Conservation (phyloP, 2,329 filamentous ascomycete species). For the Aureobasidium sp. region DNA sequence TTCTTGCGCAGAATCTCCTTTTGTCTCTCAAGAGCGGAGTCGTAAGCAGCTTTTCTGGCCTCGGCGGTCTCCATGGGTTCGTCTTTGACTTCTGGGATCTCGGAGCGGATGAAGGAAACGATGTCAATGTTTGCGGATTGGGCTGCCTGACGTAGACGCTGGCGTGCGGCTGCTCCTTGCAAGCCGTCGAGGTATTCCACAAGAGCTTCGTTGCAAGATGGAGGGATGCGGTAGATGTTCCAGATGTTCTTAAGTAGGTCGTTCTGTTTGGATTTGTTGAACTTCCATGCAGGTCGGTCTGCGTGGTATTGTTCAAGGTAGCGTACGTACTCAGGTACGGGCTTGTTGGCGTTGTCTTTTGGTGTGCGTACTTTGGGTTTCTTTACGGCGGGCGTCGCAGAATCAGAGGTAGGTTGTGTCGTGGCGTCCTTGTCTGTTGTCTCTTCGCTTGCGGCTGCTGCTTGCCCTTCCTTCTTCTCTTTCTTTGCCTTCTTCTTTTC, state of each 20-base stretch:
- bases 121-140: conserved; percentile 50
- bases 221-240: conserved; percentile 61
- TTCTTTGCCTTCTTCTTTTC: conserved; percentile 18
- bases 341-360: conserved; percentile 14
- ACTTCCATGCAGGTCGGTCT: conserved; percentile 72
- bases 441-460: conserved; percentile 27
- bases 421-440: conserved; percentile 1
- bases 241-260: conserved; percentile 77
- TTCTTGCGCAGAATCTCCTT: conserved; percentile 24
- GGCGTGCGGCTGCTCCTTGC: conserved; percentile 61
- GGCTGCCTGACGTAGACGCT: conserved; percentile 59
- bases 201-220: conserved; percentile 59
- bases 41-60: conserved; percentile 29
- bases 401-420: background rate
- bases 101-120: background rate
- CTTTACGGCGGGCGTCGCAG: background rate
- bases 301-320: conserved; percentile 73
- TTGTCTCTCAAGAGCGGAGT: conserved; percentile 29
- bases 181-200: conserved; percentile 72
- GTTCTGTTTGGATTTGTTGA: conserved; percentile 89
- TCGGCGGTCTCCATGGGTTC: conserved; percentile 28
- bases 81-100: conserved; percentile 10
- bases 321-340: conserved; percentile 53
- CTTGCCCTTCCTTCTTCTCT: conserved; percentile 23
- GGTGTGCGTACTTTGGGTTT: conserved; percentile 16